Evolutionary conservation across 108 stramenopile species (phyloP).

Genomic region (Discostella stelligeroides): DNA sequence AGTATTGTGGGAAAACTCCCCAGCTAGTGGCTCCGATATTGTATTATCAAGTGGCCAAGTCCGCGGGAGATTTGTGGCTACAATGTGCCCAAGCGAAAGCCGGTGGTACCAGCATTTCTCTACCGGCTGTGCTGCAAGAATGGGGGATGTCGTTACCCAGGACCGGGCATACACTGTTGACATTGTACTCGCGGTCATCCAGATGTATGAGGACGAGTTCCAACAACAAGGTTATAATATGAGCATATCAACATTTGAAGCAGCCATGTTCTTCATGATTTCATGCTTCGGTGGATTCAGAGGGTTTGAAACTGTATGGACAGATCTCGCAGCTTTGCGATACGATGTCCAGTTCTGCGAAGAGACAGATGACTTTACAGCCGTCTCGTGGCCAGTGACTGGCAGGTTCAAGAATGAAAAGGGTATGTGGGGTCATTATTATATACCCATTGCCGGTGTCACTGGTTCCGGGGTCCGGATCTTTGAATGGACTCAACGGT

Average conservation of each 20-base stretch:
- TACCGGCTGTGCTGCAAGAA: slow-evolving; percentile 10
- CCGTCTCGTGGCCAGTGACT: slow-evolving; percentile 16
- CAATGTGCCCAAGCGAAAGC: slow-evolving; percentile 20
- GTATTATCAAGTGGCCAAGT: slow-evolving; percentile 1
- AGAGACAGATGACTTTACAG: background rate
- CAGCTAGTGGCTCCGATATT: slow-evolving; percentile 11
- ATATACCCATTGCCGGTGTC: slow-evolving; percentile 24
- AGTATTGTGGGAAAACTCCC: slow-evolving; percentile 21
- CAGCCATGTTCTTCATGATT: slow-evolving; percentile 14
- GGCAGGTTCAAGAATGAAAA: background rate
- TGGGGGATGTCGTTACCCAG: slow-evolving; percentile 33
- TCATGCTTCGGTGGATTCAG: slow-evolving; percentile 11
- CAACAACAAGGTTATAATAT: no score
- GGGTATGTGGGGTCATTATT: background rate
- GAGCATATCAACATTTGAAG: background rate
- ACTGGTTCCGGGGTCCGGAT: slow-evolving; percentile 16
- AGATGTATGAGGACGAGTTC: slow-evolving; percentile 29
- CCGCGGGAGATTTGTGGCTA: slow-evolving; percentile 16
- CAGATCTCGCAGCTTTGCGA: slow-evolving; percentile 1
- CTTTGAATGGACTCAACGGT: slow-evolving; percentile 19
- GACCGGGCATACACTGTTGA: slow-evolving; percentile 35
- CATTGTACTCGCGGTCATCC: slow-evolving; percentile 5
- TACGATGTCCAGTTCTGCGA: slow-evolving; percentile 9
- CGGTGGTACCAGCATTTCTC: slow-evolving; percentile 27
- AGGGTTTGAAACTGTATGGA: slow-evolving; percentile 7